These are phyloP conservation scores for Epichloe amarillans DNA, from an alignment of 2,329 filamentous ascomycete genomes.

Conservation along the genomic window DNA sequence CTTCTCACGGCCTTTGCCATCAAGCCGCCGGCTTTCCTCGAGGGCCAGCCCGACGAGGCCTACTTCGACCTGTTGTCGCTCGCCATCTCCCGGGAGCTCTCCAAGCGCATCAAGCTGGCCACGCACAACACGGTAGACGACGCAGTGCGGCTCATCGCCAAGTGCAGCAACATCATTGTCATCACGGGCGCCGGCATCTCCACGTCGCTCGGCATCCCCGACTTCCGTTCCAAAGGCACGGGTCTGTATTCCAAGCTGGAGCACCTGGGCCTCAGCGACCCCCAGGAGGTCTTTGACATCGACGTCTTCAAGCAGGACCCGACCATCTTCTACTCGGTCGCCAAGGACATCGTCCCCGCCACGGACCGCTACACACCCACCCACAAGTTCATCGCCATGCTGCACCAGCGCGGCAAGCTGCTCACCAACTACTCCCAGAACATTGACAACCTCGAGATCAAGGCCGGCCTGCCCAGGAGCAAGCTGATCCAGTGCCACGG, in stretches of 20 bases:
- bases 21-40: slow-evolving; percentile 57
- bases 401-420: slow-evolving; percentile 79
- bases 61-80: slow-evolving; percentile 65
- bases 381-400: slow-evolving; percentile 80
- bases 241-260: slow-evolving; percentile 80
- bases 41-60: slow-evolving; percentile 51
- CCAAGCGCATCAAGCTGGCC: slow-evolving; percentile 65
- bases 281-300: slow-evolving; percentile 89
- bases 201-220: slow-evolving; percentile 89
- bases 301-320: slow-evolving; percentile 76
- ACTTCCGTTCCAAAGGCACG: slow-evolving; percentile 87
- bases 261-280: slow-evolving; percentile 65
- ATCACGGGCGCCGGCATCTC: slow-evolving; percentile 94
- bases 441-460: slow-evolving; percentile 88
- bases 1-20: slow-evolving; percentile 79
- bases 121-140: slow-evolving; percentile 81
- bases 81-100: slow-evolving; percentile 67
- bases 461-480: slow-evolving; percentile 66
- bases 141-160: slow-evolving; percentile 62
- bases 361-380: slow-evolving; percentile 77
- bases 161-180: slow-evolving; percentile 74
- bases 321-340: slow-evolving; percentile 78
- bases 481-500: slow-evolving; percentile 95
- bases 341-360: slow-evolving; percentile 76
- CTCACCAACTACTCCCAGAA: slow-evolving; percentile 98